Conservation (phyloP, 345 rosid genomes). For the Euphorbia pulcherrima region DNA sequence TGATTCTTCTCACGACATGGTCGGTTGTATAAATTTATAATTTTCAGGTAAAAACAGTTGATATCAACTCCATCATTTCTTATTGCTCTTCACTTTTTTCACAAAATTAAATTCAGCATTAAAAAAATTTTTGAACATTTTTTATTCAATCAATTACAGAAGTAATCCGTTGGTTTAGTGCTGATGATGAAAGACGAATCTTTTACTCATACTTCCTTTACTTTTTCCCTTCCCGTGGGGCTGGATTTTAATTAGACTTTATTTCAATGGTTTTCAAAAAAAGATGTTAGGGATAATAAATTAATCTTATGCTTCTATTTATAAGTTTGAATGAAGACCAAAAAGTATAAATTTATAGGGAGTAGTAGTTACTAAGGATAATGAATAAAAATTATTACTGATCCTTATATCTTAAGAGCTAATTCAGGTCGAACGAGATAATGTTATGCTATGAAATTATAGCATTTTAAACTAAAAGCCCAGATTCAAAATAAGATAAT, state of each 20-base stretch:
- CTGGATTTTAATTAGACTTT: not conserved
- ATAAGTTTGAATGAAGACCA: not conserved
- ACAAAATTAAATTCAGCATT: no score
- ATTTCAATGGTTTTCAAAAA: not conserved
- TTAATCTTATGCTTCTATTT: no score
- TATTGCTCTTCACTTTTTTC: not conserved
- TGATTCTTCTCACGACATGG: constrained; percentile 15
- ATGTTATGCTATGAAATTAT: no score
- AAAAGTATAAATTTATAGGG: no score
- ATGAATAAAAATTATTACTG: no score
- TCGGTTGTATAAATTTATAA: constrained; percentile 9
- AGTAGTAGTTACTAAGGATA: no score
- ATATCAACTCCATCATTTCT: not conserved
- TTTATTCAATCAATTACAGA: not conserved
- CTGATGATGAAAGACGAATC: constrained; percentile 12
- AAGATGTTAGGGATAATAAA: no score
- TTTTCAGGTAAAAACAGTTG: constrained; percentile 5
- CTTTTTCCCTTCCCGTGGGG: not conserved
- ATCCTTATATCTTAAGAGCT: no score
- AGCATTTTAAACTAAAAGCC: no score
- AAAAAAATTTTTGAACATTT: not conserved
- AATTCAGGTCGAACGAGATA: no score
- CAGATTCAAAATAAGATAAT: no score
- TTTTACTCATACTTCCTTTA: not conserved
- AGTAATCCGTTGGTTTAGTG: not conserved